A percentile compares a stretch with the other conserved stretches of the same genome.
Conservation (phyloP, 129 eudicot genomes). For the Pseudognaphalium luteoalbum region DNA sequence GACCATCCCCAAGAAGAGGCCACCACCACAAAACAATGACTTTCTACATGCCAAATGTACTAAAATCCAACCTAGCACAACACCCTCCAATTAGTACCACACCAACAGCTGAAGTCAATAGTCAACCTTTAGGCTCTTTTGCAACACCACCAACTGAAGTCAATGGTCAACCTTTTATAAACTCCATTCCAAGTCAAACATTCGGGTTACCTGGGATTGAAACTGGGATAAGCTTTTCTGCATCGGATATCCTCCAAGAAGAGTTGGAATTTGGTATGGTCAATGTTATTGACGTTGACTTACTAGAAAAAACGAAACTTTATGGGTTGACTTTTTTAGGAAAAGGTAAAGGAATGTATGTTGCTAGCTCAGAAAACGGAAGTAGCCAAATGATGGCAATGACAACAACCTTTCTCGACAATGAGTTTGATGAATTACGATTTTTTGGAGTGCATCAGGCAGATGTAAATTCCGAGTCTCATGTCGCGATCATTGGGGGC, state of each 20-base stretch:
- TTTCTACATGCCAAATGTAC: conserved; percentile 52
- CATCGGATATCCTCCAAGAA: conserved; percentile 36
- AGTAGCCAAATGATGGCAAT: conserved; percentile 55
- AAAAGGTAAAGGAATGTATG: conserved; percentile 55
- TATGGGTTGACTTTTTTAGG: conserved; percentile 39
- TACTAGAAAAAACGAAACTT: conserved; percentile 31
- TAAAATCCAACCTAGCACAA: conserved; percentile 16
- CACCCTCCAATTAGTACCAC: conserved; percentile 31
- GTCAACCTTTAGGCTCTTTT: conserved; percentile 34
- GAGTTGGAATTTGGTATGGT: conserved; percentile 49
- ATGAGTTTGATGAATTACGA: conserved; percentile 39
- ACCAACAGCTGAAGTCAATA: conserved; percentile 28
- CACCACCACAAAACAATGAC: conserved; percentile 32
- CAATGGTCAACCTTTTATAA: conserved; percentile 23
- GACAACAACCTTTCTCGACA: conserved; percentile 36
- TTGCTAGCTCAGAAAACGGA: conserved; percentile 42
- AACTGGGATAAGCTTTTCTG: conserved; percentile 35
- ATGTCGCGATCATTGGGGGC: conserved; percentile 65
- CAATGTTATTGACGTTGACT: conserved; percentile 41
- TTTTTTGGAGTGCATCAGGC: conserved; percentile 57
- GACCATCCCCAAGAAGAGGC: conserved; percentile 8
- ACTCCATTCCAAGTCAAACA: conserved; percentile 28
- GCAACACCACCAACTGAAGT: conserved; percentile 36
- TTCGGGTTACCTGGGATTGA: conserved; percentile 36
- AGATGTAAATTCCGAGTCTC: conserved; percentile 40